phyloP scores from a whole-genome alignment of 1,284 basidiomycete genomes.

The Takashimella tepidaria region DNA sequence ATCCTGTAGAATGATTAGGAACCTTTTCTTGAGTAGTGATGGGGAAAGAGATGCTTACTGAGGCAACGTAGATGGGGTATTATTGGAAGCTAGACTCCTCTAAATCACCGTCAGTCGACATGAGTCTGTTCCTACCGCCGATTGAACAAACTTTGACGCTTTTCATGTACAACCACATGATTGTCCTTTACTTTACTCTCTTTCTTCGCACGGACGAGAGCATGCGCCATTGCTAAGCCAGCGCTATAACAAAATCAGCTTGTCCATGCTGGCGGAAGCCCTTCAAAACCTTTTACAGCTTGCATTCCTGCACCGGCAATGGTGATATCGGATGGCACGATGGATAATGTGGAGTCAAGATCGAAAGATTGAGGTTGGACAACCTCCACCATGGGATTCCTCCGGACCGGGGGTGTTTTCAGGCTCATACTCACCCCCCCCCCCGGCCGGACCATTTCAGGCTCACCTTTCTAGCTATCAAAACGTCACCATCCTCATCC shows the following conservation, averaged over 20 bases:
- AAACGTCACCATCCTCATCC: neutral
- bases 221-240: conserved; percentile 13
- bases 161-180: conserved; percentile 10
- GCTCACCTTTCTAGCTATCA: conserved; percentile 1
- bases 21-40: neutral
- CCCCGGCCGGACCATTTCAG: conserved; percentile 1
- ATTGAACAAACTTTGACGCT: neutral
- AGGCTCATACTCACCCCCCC: too few species aligned
- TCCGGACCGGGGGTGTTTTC: neutral
- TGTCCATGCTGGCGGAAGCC: neutral
- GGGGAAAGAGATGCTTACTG: conserved; percentile 9
- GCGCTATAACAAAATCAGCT: conserved; percentile 1
- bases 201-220: conserved; percentile 7
- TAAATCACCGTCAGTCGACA: neutral
- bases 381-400: neutral
- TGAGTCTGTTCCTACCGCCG: too few species aligned
- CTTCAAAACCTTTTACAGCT: too few species aligned
- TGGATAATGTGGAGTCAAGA: neutral
- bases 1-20: conserved; percentile 3
- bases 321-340: conserved; percentile 7
- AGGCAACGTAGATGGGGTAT: conserved; percentile 11
- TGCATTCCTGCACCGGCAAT: conserved; percentile 16
- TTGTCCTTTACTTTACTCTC: conserved; percentile 2
- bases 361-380: neutral
- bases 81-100: conserved; percentile 6